Conservation (phyloP, 1,284 basidiomycete genomes). For the Pholiota adiposa region DNA sequence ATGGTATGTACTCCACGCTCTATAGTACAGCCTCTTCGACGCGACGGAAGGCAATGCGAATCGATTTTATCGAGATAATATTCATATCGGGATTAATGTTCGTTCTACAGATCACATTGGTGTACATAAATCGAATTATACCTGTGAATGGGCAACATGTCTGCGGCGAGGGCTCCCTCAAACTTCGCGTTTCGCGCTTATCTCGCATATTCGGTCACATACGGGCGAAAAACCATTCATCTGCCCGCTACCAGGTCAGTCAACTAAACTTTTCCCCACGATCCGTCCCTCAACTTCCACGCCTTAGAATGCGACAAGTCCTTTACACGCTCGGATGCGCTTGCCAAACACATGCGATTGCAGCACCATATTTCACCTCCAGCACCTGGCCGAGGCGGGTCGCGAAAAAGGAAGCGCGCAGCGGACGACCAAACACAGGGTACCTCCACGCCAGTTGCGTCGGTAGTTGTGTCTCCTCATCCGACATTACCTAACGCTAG, state of each 20-base stretch:
- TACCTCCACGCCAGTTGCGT: constrained; percentile 27
- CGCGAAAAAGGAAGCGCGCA: constrained; percentile 67
- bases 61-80: not conserved
- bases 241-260: constrained; percentile 77
- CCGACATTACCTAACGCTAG: constrained; percentile 23
- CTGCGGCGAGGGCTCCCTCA: constrained; percentile 79
- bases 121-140: constrained; percentile 85
- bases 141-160: constrained; percentile 89
- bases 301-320: constrained; percentile 87
- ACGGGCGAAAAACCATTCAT: constrained; percentile 92
- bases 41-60: not conserved
- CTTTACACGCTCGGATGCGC: constrained; percentile 90
- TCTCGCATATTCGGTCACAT: constrained; percentile 87
- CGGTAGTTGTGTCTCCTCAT: constrained; percentile 16
- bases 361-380: constrained; percentile 82
- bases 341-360: constrained; percentile 89
- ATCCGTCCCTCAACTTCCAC: not conserved
- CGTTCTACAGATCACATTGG: constrained; percentile 71
- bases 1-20: constrained; percentile 50
- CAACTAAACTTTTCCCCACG: not conserved
- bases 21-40: not conserved
- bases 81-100: not conserved
- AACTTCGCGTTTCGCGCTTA: constrained; percentile 85
- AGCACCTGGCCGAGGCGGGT: constrained; percentile 69
- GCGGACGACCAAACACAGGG: constrained; percentile 32